A percentile compares a stretch with the other conserved stretches of the same genome.
phyloP scores from a whole-genome alignment of 2,329 filamentous ascomycete species.

The Biscogniauxia mediterranea region DNA sequence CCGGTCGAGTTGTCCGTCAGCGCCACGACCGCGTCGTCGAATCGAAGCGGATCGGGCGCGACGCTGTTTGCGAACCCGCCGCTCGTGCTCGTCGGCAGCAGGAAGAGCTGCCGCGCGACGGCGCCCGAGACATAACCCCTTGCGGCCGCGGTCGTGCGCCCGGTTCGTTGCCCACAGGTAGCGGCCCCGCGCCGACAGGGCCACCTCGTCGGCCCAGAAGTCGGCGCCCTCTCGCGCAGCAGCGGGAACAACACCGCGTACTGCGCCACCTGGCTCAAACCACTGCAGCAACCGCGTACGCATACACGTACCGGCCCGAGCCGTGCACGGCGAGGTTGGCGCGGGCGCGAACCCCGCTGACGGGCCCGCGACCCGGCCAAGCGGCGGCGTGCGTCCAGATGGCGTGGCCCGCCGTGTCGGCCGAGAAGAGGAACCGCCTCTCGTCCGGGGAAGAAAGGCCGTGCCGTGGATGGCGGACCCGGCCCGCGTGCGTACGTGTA shows the following conservation, averaged over 20 bases:
- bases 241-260: slow-evolving; percentile 25
- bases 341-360: slow-evolving; percentile 23
- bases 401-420: slow-evolving; percentile 46
- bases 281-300: slow-evolving; percentile 30
- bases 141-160: slow-evolving; percentile 12
- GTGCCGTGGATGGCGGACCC: slow-evolving; percentile 48
- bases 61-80: slow-evolving; percentile 37
- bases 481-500: slow-evolving; percentile 42
- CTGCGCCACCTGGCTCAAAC: slow-evolving; percentile 24
- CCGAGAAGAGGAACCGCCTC: slow-evolving; percentile 46
- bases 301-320: slow-evolving; percentile 25
- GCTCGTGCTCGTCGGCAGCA: slow-evolving; percentile 31
- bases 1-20: slow-evolving; percentile 36
- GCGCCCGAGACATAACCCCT: slow-evolving; percentile 36
- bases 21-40: slow-evolving; percentile 32
- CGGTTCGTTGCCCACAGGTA: slow-evolving; percentile 34
- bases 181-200: slow-evolving; percentile 25
- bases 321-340: slow-evolving; percentile 30
- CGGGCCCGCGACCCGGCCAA: slow-evolving; percentile 19
- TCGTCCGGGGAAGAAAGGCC: slow-evolving; percentile 46
- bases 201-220: slow-evolving; percentile 35
- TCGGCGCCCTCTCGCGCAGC: slow-evolving; percentile 19
- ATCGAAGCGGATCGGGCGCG: slow-evolving; percentile 26
- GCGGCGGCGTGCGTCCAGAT: slow-evolving; percentile 35
- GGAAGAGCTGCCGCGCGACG: slow-evolving; percentile 31